Percentiles rank a stretch among this genome's conserved stretches.
These are phyloP conservation scores for Harringtonia lauricola DNA, from an alignment of 2,329 filamentous ascomycete genomes.

Conservation along the genomic window DNA sequence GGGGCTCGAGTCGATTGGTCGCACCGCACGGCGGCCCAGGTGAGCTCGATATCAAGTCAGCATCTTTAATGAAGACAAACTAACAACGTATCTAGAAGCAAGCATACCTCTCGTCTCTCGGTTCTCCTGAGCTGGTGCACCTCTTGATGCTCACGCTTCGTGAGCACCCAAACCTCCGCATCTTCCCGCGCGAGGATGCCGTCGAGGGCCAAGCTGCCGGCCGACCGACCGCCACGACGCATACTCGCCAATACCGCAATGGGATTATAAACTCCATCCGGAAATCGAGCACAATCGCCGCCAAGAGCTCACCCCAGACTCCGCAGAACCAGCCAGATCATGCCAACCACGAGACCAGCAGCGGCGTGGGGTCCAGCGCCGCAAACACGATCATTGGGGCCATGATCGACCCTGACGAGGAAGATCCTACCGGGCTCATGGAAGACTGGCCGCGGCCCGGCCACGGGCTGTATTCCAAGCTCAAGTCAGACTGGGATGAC, in stretches of 20 bases:
- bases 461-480: conserved; percentile 13
- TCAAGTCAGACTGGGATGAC: conserved; percentile 19
- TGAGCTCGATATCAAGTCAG: too few relatives aligned
- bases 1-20: conserved; percentile 24
- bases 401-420: conserved; percentile 12
- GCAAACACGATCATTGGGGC: conserved; percentile 8
- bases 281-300: neutral
- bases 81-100: too few relatives aligned
- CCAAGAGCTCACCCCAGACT: neutral
- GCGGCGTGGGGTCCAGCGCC: neutral
- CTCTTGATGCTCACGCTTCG: conserved; percentile 52
- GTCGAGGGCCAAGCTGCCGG: conserved; percentile 6
- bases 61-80: too few relatives aligned
- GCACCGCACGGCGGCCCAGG: conserved; percentile 26
- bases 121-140: conserved; percentile 50
- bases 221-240: conserved; percentile 1
- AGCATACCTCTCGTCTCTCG: conserved; percentile 49
- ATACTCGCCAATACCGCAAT: conserved; percentile 16
- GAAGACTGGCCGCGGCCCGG: conserved; percentile 12
- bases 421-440: conserved; percentile 12
- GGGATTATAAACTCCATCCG: conserved; percentile 7
- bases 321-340: neutral
- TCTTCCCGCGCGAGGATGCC: conserved; percentile 37
- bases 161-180: conserved; percentile 51
- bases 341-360: neutral